Evolutionary conservation across 2,329 filamentous ascomycete genomes (phyloP), one percentile per base, ranked within the genome.

Genomic region (Trichophyton simii): DNA sequence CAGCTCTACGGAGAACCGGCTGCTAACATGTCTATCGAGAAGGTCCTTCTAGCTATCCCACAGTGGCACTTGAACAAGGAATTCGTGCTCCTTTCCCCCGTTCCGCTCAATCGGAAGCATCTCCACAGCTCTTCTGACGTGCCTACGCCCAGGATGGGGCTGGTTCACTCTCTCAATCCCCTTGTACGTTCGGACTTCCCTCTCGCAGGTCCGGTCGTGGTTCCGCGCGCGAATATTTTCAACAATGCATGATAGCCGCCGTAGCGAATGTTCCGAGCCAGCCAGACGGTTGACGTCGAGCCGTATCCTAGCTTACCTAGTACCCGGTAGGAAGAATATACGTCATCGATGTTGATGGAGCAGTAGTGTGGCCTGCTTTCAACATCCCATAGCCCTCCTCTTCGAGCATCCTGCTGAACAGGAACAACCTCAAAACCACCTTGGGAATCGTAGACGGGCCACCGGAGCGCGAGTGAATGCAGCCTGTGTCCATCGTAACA

Each of bases 301-400:
- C 68, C 71, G 62, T 66, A 72, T 41, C 71, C 70, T 15, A 73
- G 66, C 55, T 72, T 72, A n/a, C 65, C 67, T 48, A 72, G 48
- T 22, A 71, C 57, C 60, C 68, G 67, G 50, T 72, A 72, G 7
- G 65, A 68, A 50, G 22, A 44, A 18, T 71, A 65, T 11, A 73
- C 50, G 15, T 72, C 67, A 7, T 71, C 71, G 44, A 72, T 71
- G 38, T 67, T 62, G 5, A 69, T 66, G 48, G 72, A 69, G 60
- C 70, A 74, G 60, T 72, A 73, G 58, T 65, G 58, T 65, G 54
- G 36, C 65, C 67, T 42, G 65, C 36, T 50, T 67, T 66, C 63
- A 70, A 70, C n/a, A 57, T 36, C 46, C 67, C 60, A 61, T 68
- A 68, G 15, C 62, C 63, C 65, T 70, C 68, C 60, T 70, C 67